A percentile compares a stretch with the other conserved stretches of the same genome.
Conservation (phyloP, 495 filamentous ascomycete species). For the Penicillium bovifimosum region DNA sequence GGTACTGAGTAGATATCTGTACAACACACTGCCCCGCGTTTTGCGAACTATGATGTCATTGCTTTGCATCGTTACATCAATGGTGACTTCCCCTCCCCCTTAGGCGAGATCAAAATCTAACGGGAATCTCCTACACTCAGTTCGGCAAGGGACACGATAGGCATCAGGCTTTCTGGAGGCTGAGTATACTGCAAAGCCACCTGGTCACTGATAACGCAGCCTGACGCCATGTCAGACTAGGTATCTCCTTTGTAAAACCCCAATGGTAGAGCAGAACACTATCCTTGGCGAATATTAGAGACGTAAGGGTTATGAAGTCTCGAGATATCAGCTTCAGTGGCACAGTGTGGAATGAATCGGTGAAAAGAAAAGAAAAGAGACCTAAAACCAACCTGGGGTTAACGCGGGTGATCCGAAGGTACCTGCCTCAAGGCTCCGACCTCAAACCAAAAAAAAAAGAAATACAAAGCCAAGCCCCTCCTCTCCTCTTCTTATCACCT, state of each 20-base stretch:
- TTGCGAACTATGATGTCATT: constrained; percentile 17
- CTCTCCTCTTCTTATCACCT: constrained; percentile 3
- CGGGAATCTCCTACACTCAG: neutral
- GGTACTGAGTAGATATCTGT: neutral
- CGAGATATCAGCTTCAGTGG: too few species aligned
- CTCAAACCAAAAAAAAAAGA: too few species aligned
- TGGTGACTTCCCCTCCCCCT: neutral
- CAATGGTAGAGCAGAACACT: constrained; percentile 9
- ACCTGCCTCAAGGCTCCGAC: constrained; percentile 2
- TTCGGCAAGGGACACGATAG: neutral
- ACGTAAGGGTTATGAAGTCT: too few species aligned
- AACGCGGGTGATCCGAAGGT: neutral
- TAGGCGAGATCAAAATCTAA: neutral
- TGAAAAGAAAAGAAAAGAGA: neutral
- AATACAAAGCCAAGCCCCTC: constrained; percentile 11
- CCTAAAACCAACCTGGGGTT: too few species aligned
- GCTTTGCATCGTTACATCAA: constrained; percentile 21
- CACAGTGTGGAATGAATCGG: neutral
- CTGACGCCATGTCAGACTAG: neutral
- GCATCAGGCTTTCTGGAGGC: neutral
- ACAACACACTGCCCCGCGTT: constrained; percentile 21
- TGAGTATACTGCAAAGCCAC: neutral
- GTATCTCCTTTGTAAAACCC: neutral
- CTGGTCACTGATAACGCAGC: too few species aligned
- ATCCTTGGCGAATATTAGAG: neutral